Percentiles rank a stretch among this genome's conserved stretches.
These are phyloP conservation scores for Sphaerulina vaccinii DNA, from an alignment of 2,329 filamentous ascomycete species.

Conservation along the genomic window DNA sequence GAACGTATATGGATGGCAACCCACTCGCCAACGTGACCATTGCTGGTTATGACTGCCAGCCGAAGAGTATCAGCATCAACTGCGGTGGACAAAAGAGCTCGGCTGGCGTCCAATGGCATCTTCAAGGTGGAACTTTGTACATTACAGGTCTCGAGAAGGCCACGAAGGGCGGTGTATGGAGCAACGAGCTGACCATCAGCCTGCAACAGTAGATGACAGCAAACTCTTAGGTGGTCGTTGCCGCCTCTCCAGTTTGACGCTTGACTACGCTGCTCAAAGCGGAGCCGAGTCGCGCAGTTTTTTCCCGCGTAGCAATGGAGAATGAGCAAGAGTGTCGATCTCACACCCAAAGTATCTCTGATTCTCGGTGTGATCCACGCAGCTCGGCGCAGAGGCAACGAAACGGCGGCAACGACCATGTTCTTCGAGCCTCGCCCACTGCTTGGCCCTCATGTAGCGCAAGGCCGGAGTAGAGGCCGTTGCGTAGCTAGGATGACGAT, in stretches of 20 bases:
- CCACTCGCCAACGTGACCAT: constrained; percentile 34
- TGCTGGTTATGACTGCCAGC: constrained; percentile 23
- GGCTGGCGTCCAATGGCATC: constrained; percentile 7
- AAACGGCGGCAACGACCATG: no score
- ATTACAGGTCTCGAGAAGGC: constrained; percentile 20
- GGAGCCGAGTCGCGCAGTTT: no score
- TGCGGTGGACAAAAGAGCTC: constrained; percentile 2
- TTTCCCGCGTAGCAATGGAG: no score
- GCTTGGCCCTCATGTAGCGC: background rate
- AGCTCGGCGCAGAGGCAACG: background rate
- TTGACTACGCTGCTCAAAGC: no score
- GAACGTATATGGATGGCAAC: constrained; percentile 23
- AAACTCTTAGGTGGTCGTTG: no score
- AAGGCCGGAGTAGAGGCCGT: background rate
- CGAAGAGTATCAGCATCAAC: constrained; percentile 9
- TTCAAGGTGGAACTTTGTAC: constrained; percentile 18
- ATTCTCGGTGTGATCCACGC: no score
- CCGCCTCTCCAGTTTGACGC: no score
- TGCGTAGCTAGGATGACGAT: background rate
- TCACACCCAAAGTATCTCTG: no score
- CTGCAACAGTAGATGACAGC: background rate
- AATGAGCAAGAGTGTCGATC: background rate
- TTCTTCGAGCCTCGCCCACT: no score
- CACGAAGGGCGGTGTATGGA: constrained; percentile 23
- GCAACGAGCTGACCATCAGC: constrained; percentile 14